Conservation (phyloP, 495 filamentous ascomycete genomes). For the Xylaria telfairii region DNA sequence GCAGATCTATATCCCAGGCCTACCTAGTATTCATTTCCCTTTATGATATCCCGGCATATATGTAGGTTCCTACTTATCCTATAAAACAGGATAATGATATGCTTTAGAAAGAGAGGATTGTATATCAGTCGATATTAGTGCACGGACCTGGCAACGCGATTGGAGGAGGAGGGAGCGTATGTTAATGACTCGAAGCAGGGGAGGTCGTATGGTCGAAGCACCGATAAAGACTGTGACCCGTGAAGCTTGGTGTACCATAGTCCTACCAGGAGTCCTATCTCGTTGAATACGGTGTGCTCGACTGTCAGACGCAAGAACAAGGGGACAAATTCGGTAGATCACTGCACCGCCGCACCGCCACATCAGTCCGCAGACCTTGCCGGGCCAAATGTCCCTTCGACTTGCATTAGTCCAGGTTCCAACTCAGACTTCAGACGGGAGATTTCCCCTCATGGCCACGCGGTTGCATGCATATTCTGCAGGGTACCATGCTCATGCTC, state of each 20-base stretch:
- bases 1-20: not conserved
- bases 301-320: not conserved
- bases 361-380: not conserved
- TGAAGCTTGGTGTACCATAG: not conserved
- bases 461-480: slow-evolving; percentile 18
- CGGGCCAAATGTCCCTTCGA: not conserved
- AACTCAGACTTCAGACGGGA: not conserved
- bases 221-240: too few relatives aligned
- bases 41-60: not conserved
- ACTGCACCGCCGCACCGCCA: not conserved
- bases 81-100: not conserved
- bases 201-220: not conserved
- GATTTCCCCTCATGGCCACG: not conserved
- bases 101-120: not conserved
- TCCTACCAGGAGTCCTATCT: not conserved
- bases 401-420: not conserved
- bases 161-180: not conserved
- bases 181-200: not conserved
- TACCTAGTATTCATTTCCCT: not conserved
- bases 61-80: not conserved
- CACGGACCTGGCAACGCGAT: not conserved
- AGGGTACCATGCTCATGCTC: slow-evolving; percentile 15
- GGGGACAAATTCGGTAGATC: not conserved
- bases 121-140: not conserved
- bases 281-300: not conserved